Percentiles rank a stretch among this genome's conserved stretches.
These are phyloP conservation scores for Camelina laxa DNA, from an alignment of 345 rosid genomes.

Conservation along the genomic window DNA sequence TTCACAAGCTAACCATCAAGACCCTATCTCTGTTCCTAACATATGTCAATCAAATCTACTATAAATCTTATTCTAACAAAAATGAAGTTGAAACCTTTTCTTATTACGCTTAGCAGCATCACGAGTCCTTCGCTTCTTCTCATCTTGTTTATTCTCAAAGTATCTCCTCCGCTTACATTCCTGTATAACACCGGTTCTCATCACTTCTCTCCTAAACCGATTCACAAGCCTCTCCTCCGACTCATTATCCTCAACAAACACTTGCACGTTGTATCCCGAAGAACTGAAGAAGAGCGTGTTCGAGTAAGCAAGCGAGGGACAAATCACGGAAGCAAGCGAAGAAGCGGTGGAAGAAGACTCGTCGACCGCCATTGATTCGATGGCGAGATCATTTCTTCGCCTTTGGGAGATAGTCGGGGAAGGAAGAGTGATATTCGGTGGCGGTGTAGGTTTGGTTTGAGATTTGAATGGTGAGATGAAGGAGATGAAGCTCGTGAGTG, in stretches of 20 bases:
- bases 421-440: constrained; percentile 40
- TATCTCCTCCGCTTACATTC: constrained; percentile 70
- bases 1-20: constrained; percentile 13
- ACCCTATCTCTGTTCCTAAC: neutral
- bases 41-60: constrained; percentile 1
- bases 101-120: constrained; percentile 87
- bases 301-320: constrained; percentile 72
- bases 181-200: constrained; percentile 82
- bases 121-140: constrained; percentile 74
- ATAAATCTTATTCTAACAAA: constrained; percentile 12
- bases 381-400: constrained; percentile 41
- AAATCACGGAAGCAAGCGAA: constrained; percentile 57
- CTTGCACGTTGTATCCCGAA: constrained; percentile 75
- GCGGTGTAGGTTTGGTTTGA: constrained; percentile 44
- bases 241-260: constrained; percentile 72
- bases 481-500: constrained; percentile 69
- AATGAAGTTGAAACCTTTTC: constrained; percentile 48
- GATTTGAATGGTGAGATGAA: constrained; percentile 62
- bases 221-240: constrained; percentile 72
- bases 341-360: constrained; percentile 35
- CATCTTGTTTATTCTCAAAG: constrained; percentile 74
- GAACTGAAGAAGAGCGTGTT: constrained; percentile 73
- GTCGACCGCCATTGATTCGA: constrained; percentile 43
- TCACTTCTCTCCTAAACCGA: constrained; percentile 75
- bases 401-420: constrained; percentile 33